Base-by-base conservation (phyloP, 1,284 basidiomycete genomes). In the Ustilago nuda region DNA sequence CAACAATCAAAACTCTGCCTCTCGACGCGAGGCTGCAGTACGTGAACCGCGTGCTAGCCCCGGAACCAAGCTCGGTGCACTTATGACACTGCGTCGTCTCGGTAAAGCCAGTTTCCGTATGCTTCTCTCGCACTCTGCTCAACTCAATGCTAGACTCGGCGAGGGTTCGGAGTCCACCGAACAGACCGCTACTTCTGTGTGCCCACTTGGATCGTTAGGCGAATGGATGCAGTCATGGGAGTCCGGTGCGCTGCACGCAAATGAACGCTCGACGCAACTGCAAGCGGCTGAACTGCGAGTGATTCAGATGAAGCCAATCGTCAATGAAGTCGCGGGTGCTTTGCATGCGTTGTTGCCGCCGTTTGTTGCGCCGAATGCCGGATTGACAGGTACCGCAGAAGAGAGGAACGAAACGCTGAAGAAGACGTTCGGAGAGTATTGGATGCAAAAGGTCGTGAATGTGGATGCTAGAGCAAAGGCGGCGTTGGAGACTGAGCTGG, bases 61-160 rank as follows among this genome's bases (percentile, higher is more conserved):
- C 0, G 77, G 77, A 1, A 83, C 84, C 5, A 85, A 84, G 62
- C 72, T 85, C 23, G 84, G 84, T 32, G 82, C 83, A 7, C 61
- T 85, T 15, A 73, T 84, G 63, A 83, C 79, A 8, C 64, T 85
- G 6, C 66, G 82, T 37, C 66, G 73, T 12, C 66, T 85, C 12
- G 84, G 84, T 32, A 78, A 76, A 41, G 73, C 79, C 41, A 78
- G 79, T 45, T 78, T 83, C 69, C 76, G 76, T 30, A 70, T 76
- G n/a, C 50, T 83, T 2, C 74, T 83, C n/a, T 69, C 70, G 12
- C 56, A 37, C 30, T 66, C 71, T 35, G 48, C 69, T 35, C 61
- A 66, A 48, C 61, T 72, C 46, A 62, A 67, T 23, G 70, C 69
- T 13, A 60, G 60, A 35, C 63, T 73, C 33, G 64, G 62, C 33